Base-by-base conservation (phyloP, 345 rosid species). In the Arabis alpina region DNA sequence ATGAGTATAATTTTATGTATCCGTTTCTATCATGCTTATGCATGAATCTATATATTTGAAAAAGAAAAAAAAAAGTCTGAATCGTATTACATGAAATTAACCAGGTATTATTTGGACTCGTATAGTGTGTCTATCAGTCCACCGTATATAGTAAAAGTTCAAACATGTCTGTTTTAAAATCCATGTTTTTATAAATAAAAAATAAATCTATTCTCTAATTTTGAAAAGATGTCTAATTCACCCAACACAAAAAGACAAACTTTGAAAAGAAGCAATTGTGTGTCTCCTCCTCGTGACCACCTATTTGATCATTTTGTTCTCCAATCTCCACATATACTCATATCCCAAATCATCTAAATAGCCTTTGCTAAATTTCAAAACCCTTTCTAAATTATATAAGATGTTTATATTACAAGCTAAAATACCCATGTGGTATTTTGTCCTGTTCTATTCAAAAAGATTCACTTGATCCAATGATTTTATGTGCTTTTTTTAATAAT, bases 371-470 rank as follows among this genome's bases (percentile, higher is more conserved):
- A 19, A 0, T 40, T 55, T 72, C 41, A 27, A 55, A 47, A 36
- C 23, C 30, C 12, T 61, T 61, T 58, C 0, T 39, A 30, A 28
- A 53, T 23, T 16, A 63, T 72, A 63, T 13, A 55, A 43, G 53
- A 48, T 3, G 14, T 25, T 5, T 19, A 25, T 24, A 25, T 61
- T 27, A 62, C 37, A 72, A 50, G 64, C 54, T 56, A 72, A 72
- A 27, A 45, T 25, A 47, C 54, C 52, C 72, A 73, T 73, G 67
- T 73, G 67, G 54, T 58, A 59, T 42, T 66, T 66, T 66, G 77
- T 74, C 68, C 16, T 7, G 42, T 66, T 66, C 68, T 42, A 11
- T 50, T 23, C 67, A 44, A 74, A 19, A 65, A 23, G 67, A 59
- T 59, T 74, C 73, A 52, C 48, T 66, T 12, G 66, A 65, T 73